Base-by-base conservation (phyloP, 306 rosid genomes). In the Trifolium repens region DNA sequence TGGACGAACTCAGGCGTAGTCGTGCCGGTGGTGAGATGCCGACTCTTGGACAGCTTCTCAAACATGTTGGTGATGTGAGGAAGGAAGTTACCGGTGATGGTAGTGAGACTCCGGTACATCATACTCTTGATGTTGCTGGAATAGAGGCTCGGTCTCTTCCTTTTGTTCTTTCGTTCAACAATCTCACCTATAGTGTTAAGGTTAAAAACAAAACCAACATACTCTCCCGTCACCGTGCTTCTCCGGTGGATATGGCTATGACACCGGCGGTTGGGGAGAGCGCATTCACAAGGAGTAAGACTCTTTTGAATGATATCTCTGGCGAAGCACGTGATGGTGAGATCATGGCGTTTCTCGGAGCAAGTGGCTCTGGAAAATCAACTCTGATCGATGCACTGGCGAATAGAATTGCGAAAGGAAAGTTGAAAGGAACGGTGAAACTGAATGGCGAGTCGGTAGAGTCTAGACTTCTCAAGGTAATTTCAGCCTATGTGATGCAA, bases 401-500 rank as follows among this genome's bases (percentile, higher is more conserved):
- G 1, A 90, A 94, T 40, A 72, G 96, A 16, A 94, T 94, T 7
- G 96, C 97, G 0, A 94, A 89, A 24, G 99, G 91, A 35, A 92
- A 89, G 49, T n/a, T 94, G 63, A 94, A 92, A 84, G 99, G 99
- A 16, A 81, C 64, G 1, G 87, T 90, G 61, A 85, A 89, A 14
- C 69, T 94, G 8, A 94, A 94, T 83, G 96, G 98, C 55, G 98
- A 94, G 82, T 80, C 77, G 0, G 12, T 94, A 43, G 96, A 85
- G 32, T 94, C 99, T 10, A 75, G 96, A 16, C 83, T 94, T 0
- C 60, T 90, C 73, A 94, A 92, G 68, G 96, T 88, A 80, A 94
- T 94, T 11, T 92, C 99, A 0, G 99, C 98, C 8, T 94, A 94
- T 75, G 99, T 94, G 9, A 94, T 94, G 99, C 99, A 94, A 37